phyloP scores from a whole-genome alignment of 495 filamentous ascomycete genomes.

The Penicillium manginii region DNA sequence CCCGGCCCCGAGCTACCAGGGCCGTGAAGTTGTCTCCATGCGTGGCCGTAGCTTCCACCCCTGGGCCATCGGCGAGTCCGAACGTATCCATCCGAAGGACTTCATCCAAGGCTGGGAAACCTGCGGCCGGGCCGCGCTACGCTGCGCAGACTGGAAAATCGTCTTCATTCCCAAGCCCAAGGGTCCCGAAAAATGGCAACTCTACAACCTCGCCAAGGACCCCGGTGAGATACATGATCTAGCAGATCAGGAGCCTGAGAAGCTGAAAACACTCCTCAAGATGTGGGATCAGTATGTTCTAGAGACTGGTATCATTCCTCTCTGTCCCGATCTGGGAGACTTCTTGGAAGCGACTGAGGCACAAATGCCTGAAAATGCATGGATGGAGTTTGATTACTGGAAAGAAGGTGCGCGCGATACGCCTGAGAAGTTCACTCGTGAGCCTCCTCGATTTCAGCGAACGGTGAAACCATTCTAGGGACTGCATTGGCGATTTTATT shows the following conservation, averaged over 20 bases:
- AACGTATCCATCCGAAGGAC: slow-evolving; percentile 51
- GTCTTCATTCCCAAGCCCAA: slow-evolving; percentile 54
- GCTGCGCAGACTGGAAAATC: slow-evolving; percentile 54
- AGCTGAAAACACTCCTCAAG: slow-evolving; percentile 50
- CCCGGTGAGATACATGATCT: slow-evolving; percentile 61
- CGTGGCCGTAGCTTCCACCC: slow-evolving; percentile 55
- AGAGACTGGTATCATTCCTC: slow-evolving; percentile 60
- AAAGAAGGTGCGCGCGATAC: slow-evolving; percentile 61
- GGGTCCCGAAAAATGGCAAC: slow-evolving; percentile 52
- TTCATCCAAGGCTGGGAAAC: slow-evolving; percentile 54
- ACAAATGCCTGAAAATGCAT: slow-evolving; percentile 68
- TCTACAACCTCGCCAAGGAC: slow-evolving; percentile 48
- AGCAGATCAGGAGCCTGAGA: slow-evolving; percentile 61
- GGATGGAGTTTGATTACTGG: slow-evolving; percentile 75
- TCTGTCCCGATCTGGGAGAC: slow-evolving; percentile 45
- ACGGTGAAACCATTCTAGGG: slow-evolving; percentile 51
- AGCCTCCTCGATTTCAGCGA: slow-evolving; percentile 55
- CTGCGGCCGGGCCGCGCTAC: slow-evolving; percentile 48
- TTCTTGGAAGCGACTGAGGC: slow-evolving; percentile 62
- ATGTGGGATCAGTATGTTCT: slow-evolving; percentile 63
- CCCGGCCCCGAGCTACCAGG: slow-evolving; percentile 59
- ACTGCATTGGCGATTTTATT: slow-evolving; percentile 2
- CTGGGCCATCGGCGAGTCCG: slow-evolving; percentile 37
- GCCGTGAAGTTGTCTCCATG: slow-evolving; percentile 61
- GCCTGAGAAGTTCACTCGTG: slow-evolving; percentile 57